Evolutionary conservation across 345 rosid genomes (phyloP).

Genomic region (Capsella bursapastoris): DNA sequence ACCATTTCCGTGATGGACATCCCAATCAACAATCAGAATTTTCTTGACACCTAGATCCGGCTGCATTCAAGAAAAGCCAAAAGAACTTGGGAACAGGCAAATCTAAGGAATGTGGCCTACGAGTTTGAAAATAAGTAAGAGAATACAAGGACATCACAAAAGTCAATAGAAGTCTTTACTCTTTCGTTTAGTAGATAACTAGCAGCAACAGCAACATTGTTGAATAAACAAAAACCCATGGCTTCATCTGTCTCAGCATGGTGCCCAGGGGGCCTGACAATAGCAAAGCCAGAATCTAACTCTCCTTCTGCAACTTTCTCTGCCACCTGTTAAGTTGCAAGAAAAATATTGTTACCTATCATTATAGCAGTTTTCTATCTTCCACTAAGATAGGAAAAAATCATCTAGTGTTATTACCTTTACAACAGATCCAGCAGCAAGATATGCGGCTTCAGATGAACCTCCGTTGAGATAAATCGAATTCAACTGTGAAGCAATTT

Average conservation of each 20-base stretch:
- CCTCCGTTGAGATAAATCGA: slow-evolving; percentile 85
- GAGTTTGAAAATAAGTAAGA: background rate
- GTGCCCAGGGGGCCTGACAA: slow-evolving; percentile 99
- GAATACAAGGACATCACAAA: background rate
- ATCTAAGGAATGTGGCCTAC: background rate
- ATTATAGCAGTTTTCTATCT: background rate
- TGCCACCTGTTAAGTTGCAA: slow-evolving; percentile 53
- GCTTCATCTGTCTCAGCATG: slow-evolving; percentile 89
- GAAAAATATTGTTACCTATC: background rate
- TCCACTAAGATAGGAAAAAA: slow-evolving; percentile 8
- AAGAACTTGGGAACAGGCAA: too few species aligned
- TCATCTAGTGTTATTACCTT: slow-evolving; percentile 54
- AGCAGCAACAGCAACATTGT: slow-evolving; percentile 92
- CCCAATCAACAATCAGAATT: too few species aligned
- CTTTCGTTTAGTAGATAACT: slow-evolving; percentile 67
- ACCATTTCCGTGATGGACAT: too few species aligned
- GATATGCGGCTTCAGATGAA: slow-evolving; percentile 84
- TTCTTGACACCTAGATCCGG: too few species aligned
- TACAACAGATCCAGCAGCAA: slow-evolving; percentile 87
- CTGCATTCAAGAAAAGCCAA: background rate
- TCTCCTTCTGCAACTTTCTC: slow-evolving; percentile 88
- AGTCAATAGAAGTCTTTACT: slow-evolving; percentile 46
- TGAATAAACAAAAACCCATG: slow-evolving; percentile 91
- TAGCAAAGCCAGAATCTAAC: slow-evolving; percentile 76
- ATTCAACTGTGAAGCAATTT: slow-evolving; percentile 62